Evolutionary conservation across 208 protist genomes (phyloP).

Genomic region (Crithidia expoeki): DNA sequence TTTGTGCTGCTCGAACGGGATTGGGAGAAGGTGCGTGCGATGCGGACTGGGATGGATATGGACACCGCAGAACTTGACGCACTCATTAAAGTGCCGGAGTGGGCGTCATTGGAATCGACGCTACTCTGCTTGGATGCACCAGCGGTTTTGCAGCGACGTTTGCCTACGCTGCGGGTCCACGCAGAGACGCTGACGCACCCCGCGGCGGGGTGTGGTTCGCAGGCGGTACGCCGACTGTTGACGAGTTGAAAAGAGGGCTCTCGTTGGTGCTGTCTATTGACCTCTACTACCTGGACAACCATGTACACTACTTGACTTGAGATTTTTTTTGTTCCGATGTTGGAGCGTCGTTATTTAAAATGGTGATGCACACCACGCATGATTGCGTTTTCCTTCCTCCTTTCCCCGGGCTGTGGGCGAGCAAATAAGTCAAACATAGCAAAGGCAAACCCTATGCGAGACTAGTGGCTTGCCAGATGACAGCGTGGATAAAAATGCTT

Average conservation of each 20-base stretch:
- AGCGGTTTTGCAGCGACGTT: slow-evolving; percentile 24
- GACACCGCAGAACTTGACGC: slow-evolving; percentile 32
- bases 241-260: not conserved
- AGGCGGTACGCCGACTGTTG: slow-evolving; percentile 25
- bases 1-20: slow-evolving; percentile 41
- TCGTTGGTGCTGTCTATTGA: not conserved
- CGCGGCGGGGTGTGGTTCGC: slow-evolving; percentile 16
- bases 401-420: no score
- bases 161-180: slow-evolving; percentile 27
- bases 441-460: no score
- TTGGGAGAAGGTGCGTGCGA: slow-evolving; percentile 39
- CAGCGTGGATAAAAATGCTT: no score
- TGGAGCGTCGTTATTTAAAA: not conserved
- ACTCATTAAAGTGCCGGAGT: slow-evolving; percentile 7
- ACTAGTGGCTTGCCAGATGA: no score
- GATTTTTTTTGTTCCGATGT: no score
- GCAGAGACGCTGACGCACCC: not conserved
- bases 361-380: not conserved
- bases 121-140: slow-evolving; percentile 25
- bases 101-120: slow-evolving; percentile 13
- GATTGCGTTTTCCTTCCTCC: no score
- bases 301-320: not conserved
- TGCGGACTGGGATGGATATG: slow-evolving; percentile 54
- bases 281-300: not conserved
- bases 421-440: no score